A percentile compares a stretch with the other conserved stretches of the same genome.
These are phyloP conservation scores for Alternaria sp. DNA, from an alignment of 2,329 filamentous ascomycete genomes.

Conservation along the genomic window DNA sequence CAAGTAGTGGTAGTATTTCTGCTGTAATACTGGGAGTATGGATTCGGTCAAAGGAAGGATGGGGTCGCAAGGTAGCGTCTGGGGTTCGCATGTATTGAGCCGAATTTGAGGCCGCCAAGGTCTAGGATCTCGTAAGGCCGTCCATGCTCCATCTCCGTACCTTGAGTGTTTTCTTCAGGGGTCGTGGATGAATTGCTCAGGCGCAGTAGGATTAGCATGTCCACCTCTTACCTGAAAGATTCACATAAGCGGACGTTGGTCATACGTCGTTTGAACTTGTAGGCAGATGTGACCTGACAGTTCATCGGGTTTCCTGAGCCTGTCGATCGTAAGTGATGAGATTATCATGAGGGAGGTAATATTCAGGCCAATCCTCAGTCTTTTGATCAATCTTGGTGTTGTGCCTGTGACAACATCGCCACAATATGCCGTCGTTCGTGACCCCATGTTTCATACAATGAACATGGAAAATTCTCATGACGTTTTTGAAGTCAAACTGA, in stretches of 20 bases:
- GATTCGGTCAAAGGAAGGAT: background rate
- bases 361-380: background rate
- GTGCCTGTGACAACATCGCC: background rate
- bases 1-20: background rate
- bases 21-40: background rate
- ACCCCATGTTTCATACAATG: no score
- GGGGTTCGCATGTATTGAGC: background rate
- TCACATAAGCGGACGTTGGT: background rate
- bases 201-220: background rate
- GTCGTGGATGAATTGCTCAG: background rate
- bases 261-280: background rate
- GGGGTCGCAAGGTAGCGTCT: background rate
- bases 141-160: background rate
- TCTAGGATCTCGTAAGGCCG: background rate
- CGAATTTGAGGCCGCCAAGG: background rate
- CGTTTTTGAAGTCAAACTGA: no score
- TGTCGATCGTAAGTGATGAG: background rate
- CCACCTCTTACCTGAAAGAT: background rate
- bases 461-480: background rate
- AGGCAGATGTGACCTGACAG: background rate
- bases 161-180: background rate
- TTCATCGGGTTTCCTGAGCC: background rate
- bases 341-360: background rate
- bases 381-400: background rate
- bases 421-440: background rate